These are phyloP conservation scores for Pichia phayaonensis DNA, from an alignment of 805 yeast species.

Conservation along the genomic window DNA sequence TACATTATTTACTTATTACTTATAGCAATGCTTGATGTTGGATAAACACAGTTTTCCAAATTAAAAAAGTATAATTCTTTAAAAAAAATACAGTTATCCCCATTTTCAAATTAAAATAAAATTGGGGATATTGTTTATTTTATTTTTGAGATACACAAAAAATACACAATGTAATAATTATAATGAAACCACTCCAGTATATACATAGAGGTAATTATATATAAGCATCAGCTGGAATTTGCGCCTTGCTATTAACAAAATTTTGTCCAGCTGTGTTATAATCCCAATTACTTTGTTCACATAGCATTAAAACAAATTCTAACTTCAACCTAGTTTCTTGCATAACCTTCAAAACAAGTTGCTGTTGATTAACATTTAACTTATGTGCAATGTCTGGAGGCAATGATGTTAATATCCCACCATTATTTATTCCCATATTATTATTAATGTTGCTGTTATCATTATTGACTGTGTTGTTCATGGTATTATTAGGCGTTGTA, in stretches of 20 bases:
- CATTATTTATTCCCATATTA: conserved; percentile 9
- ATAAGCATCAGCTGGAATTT: conserved; percentile 52
- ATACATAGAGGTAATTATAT: conserved; percentile 7
- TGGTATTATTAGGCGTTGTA: not conserved
- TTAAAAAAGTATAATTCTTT: not conserved
- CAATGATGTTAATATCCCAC: conserved; percentile 16
- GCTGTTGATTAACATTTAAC: conserved; percentile 50
- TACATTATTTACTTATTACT: not conserved
- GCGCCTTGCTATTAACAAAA: conserved; percentile 54
- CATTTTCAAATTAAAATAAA: not conserved
- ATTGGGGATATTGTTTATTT: not conserved
- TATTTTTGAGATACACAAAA: not conserved
- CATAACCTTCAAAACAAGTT: conserved; percentile 56
- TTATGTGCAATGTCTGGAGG: conserved; percentile 50
- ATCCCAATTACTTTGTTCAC: conserved; percentile 85
- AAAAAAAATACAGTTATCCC: not conserved
- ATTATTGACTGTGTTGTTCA: not conserved
- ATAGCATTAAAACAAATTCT: conserved; percentile 75
- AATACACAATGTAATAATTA: not conserved
- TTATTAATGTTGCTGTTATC: not conserved
- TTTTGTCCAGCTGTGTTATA: conserved; percentile 59
- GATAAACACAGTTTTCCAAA: not conserved
- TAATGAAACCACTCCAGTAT: not conserved
- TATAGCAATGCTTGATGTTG: conserved; percentile 1
- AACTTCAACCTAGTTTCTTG: conserved; percentile 67